Conservation (phyloP, 2,329 filamentous ascomycete species). For the Xylaria sp. region DNA sequence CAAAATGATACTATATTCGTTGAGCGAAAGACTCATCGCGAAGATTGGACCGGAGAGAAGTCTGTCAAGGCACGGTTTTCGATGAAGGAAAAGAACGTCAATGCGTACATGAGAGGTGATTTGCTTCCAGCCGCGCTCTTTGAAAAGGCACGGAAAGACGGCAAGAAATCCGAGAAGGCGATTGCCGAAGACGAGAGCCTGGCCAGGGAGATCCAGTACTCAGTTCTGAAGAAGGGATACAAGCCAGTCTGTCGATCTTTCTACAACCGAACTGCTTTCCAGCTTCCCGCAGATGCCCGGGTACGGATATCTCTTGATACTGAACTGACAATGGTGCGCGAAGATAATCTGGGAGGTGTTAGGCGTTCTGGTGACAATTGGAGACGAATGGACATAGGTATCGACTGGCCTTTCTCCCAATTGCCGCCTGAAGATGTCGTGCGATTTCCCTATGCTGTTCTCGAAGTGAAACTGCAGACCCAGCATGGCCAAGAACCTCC, state of each 20-base stretch:
- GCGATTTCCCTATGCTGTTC: conserved; percentile 92
- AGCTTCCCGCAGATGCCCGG: conserved; percentile 93
- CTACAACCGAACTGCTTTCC: conserved; percentile 98
- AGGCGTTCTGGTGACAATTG: conserved; percentile 86
- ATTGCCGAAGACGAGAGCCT: conserved; percentile 92
- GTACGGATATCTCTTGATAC: conserved; percentile 98
- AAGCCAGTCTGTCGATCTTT: conserved; percentile 93
- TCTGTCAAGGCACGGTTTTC: conserved; percentile 97
- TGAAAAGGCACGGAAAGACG: conserved; percentile 94
- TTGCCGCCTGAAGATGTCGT: conserved; percentile 86
- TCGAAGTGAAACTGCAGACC: conserved; percentile 98
- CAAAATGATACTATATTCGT: conserved; percentile 94
- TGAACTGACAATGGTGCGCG: conserved; percentile 92
- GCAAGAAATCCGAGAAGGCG: conserved; percentile 91
- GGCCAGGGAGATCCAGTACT: conserved; percentile 93
- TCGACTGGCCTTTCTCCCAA: conserved; percentile 94
- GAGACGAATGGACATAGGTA: conserved; percentile 96
- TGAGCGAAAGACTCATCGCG: conserved; percentile 96
- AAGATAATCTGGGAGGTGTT: conserved; percentile 91
- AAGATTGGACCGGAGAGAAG: conserved; percentile 99
- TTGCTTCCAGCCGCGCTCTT: conserved; percentile 90
- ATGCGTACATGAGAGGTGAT: conserved; percentile 85
- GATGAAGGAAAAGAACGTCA: conserved; percentile 97
- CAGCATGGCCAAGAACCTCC: conserved; percentile 94
- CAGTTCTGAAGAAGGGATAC: conserved; percentile 86